Conservation (phyloP, 176 grass and related monocot genomes). For the Oryza officinalis region DNA sequence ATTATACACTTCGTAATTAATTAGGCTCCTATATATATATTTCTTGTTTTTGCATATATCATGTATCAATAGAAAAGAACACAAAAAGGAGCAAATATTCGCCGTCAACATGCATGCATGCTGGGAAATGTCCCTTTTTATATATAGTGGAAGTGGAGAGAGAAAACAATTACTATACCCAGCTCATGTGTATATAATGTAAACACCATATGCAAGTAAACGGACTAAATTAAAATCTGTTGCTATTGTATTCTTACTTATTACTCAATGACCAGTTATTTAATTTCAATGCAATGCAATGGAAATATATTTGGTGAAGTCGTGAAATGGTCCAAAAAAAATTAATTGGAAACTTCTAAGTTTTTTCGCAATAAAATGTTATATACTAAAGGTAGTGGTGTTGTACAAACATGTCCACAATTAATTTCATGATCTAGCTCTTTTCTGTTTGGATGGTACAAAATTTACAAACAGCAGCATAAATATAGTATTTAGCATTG, state of each 20-base stretch:
- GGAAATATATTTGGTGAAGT: too few species aligned
- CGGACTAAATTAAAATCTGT: not conserved
- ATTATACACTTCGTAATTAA: not conserved
- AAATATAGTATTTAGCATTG: not conserved
- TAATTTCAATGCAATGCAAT: too few species aligned
- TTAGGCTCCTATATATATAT: too few species aligned
- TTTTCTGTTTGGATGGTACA: not conserved
- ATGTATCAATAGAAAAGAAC: not conserved
- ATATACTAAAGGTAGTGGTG: not conserved
- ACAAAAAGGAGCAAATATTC: not conserved
- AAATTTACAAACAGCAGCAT: not conserved
- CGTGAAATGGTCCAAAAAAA: too few species aligned
- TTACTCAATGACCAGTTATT: too few species aligned
- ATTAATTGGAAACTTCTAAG: too few species aligned
- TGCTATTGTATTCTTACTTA: not conserved
- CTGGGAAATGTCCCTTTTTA: too few species aligned
- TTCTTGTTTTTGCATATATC: not conserved
- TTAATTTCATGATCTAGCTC: not conserved
- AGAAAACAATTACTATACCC: not conserved
- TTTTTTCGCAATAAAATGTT: not conserved
- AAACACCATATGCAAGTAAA: too few species aligned
- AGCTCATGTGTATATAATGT: too few species aligned
- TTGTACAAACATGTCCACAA: not conserved
- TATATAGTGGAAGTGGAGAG: not conserved
- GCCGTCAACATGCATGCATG: too few species aligned